Evolutionary conservation across 495 filamentous ascomycete species (phyloP), one percentile per base, ranked within the genome.

Genomic region (Cryomyces antarcticus): DNA sequence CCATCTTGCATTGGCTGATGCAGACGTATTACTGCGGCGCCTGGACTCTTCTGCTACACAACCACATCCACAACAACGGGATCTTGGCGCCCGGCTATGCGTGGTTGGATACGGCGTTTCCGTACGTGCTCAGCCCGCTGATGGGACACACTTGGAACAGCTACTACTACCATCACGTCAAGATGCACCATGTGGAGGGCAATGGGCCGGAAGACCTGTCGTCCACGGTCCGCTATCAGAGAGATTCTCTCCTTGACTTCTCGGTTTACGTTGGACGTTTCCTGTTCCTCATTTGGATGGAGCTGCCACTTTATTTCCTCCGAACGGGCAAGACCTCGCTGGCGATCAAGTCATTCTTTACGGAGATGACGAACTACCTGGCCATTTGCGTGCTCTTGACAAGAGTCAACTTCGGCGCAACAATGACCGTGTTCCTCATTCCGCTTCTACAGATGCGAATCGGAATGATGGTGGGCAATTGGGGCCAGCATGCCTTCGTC

Each of bases 121-220:
- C 82, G 2, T 88, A 85, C 49, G 51, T 85, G 12, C 59, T 71
- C 28, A 77, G 83, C 48, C 81, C 81, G 3, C 55, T 88, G 46
- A 77, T 80, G 66, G 82, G 82, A 2, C 80, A 86, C 49, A 84
- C 82, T 0, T 86, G 78, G 78, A 78, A 86, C 56, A 76, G 72
- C 7, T 88, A 86, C 57, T 88, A 67, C 54, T 84, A 82, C 51
- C 82, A 88, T 55, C 82, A 86, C 49, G 78, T 85, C 47, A 85
- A 88, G 60, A 77, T 82, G 54, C 82, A 86, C 52, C 82, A 86
- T 49, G 75, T 86, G 39, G 82, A 88, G 54, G 75, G 71, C 42
- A 88, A 88, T 54, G 82, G 81, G 0, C 78, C 79, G 0, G 64
- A 73, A 33, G 82, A 88, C 50, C 66, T 88, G 5, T 78, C 72